Base-by-base conservation (phyloP, 257 asterid genomes). In the Solanum chaucha region DNA sequence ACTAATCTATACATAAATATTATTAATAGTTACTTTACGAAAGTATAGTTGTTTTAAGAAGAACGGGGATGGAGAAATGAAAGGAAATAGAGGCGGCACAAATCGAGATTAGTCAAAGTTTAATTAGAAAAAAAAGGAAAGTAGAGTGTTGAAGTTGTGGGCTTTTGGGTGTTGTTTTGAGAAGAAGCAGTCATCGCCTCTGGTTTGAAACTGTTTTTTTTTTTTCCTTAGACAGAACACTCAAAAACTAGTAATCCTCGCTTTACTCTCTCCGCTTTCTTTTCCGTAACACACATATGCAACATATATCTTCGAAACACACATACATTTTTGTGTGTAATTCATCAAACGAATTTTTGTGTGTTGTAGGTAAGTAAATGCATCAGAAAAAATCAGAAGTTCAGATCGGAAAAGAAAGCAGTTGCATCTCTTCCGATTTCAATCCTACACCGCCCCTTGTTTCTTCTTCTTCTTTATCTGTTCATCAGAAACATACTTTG, bases 401-500 rank as follows among this genome's bases (percentile, higher is more conserved):
- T 90, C 99, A 96, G 94, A 95, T 95, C 98, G 98, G 99, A 94
- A 95, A 94, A 92, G 99, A 96, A 94, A 96, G 99, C 98, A 92
- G 92, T 71, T 93, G 99, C 98, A 46, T 96, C 96, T 95, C 99
- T 96, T 96, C 98, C 98, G 99, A 96, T 96, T 96, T 95, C 95
- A 93, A 94, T 92, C 96, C 98, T 1, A 93, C 94, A 72, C 94
- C 98, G n/a, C 94, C 94, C 28, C 28, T 28, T 28, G 28, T 28
- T 28, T 28, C 28, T 28, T 91, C 92, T 28, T 80, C 98, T 72
- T 89, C 95, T 17, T 92, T 41, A 73, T 73, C 93, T 20, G 92
- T 93, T 86, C 94, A 95, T 78, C 94, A 93, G 38, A 95, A 92
- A 34, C 86, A 59, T 74, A 36, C 10, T 11, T 36, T 81, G 34